phyloP scores from a whole-genome alignment of 164 flowering plant genomes.

The Tinospora cordifolia region DNA sequence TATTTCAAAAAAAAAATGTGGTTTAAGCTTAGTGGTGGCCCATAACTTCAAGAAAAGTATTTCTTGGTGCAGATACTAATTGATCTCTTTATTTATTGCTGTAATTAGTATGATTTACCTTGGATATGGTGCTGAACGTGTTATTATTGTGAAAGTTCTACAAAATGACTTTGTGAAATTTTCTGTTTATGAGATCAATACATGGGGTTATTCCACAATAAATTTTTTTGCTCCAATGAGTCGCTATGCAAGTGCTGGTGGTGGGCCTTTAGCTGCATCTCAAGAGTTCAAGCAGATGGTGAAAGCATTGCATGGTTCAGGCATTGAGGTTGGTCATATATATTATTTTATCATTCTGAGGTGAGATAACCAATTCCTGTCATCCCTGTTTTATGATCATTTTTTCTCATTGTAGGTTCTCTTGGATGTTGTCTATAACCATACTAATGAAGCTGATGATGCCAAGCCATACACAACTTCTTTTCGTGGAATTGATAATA shows the following conservation, averaged over 20 bases:
- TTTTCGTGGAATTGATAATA: conserved; percentile 95
- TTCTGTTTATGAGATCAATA: conserved; percentile 52
- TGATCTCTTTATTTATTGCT: not conserved
- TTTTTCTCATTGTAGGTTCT: conserved; percentile 55
- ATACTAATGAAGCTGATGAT: conserved; percentile 96
- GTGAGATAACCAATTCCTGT: no score
- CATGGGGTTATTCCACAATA: conserved; percentile 97
- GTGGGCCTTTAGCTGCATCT: conserved; percentile 77
- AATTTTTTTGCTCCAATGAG: conserved; percentile 99
- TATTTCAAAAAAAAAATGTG: no score
- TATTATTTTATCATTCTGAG: not conserved
- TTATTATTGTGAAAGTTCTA: not conserved
- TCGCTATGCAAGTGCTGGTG: conserved; percentile 91
- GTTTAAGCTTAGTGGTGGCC: not conserved
- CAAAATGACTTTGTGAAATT: not conserved
- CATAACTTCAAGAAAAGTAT: not conserved
- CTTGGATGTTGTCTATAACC: conserved; percentile 96
- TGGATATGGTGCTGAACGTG: not conserved
- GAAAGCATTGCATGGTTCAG: conserved; percentile 84
- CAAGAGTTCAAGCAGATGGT: conserved; percentile 89
- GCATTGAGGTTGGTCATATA: conserved; percentile 64
- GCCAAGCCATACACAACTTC: conserved; percentile 75
- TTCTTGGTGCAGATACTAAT: not conserved
- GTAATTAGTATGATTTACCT: not conserved
- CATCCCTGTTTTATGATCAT: not conserved